Conservation (phyloP, 306 rosid genomes). For the Prunus salicina region DNA sequence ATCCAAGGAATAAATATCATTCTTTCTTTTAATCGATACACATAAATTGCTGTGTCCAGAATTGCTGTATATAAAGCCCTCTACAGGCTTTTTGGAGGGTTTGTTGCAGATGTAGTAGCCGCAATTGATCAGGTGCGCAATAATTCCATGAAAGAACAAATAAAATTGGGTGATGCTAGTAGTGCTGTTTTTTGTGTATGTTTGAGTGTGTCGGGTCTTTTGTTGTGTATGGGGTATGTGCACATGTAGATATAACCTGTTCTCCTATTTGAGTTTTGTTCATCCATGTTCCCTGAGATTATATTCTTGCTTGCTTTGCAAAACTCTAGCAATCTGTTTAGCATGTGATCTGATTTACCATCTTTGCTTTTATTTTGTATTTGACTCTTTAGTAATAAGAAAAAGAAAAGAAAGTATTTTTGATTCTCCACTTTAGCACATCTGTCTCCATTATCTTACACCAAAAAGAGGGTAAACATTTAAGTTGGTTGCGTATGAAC, state of each 20-base stretch:
- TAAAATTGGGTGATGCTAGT: conserved; percentile 9
- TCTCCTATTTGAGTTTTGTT: neutral
- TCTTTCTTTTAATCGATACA: conserved; percentile 22
- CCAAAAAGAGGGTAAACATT: neutral
- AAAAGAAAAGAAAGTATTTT: neutral
- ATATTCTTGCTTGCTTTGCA: neutral
- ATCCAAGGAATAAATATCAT: conserved; percentile 28
- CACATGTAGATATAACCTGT: neutral
- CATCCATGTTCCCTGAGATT: conserved; percentile 1
- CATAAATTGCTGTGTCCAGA: conserved; percentile 48
- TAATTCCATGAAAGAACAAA: conserved; percentile 13
- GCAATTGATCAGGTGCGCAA: conserved; percentile 91
- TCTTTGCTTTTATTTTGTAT: conserved; percentile 8
- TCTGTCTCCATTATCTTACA: neutral
- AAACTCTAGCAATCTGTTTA: neutral
- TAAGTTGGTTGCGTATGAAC: neutral
- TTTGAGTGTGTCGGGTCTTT: neutral
- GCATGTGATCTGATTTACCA: neutral
- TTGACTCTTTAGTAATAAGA: neutral
- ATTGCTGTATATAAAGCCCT: conserved; percentile 98
- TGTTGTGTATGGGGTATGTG: neutral
- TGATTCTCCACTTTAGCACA: neutral
- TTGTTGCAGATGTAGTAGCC: conserved; percentile 95
- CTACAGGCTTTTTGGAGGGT: conserved; percentile 95
- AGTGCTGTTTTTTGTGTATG: neutral